Percentiles rank a stretch among this genome's conserved stretches.
Evolutionary conservation across 805 yeast species (phyloP).

Genomic region (Wickerhamiella brachini): DNA sequence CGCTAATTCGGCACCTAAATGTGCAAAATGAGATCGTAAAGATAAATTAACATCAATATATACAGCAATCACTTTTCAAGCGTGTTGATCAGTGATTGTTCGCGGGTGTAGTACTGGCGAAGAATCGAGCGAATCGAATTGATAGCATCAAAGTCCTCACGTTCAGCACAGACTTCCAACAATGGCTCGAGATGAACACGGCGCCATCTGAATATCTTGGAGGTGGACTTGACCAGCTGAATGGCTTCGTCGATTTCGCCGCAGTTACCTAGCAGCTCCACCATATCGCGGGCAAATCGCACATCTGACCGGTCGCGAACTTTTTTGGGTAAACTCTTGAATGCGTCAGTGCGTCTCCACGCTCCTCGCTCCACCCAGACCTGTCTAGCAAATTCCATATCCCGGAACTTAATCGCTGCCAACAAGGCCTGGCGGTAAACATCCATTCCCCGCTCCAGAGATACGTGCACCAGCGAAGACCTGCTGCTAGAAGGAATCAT

Average conservation of each 20-base stretch:
- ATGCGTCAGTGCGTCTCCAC: conserved; percentile 44
- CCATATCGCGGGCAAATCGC: conserved; percentile 61
- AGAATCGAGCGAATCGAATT: conserved; percentile 5
- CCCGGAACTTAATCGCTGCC: conserved; percentile 47
- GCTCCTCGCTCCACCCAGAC: conserved; percentile 72
- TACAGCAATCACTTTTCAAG: not conserved
- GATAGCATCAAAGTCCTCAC: conserved; percentile 31
- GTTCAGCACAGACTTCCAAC: conserved; percentile 26
- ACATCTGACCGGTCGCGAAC: conserved; percentile 39
- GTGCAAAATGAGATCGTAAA: not conserved
- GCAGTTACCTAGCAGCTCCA: conserved; percentile 40
- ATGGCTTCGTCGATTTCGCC: conserved; percentile 55
- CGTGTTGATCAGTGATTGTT: not conserved
- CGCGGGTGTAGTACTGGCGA: conserved; percentile 2
- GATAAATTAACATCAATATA: not conserved
- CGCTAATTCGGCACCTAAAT: not conserved
- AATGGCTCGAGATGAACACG: conserved; percentile 33
- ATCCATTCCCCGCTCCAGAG: conserved; percentile 29
- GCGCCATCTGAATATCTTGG: conserved; percentile 58
- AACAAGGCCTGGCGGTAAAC: conserved; percentile 48
- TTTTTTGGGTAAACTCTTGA: conserved; percentile 28
- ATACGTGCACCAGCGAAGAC: not conserved
- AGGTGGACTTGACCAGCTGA: conserved; percentile 51
- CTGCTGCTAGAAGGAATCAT: not conserved
- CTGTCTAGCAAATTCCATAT: conserved; percentile 43